Conservation (phyloP, 2,329 filamentous ascomycete species). For the Metarhizium anisopliae region DNA sequence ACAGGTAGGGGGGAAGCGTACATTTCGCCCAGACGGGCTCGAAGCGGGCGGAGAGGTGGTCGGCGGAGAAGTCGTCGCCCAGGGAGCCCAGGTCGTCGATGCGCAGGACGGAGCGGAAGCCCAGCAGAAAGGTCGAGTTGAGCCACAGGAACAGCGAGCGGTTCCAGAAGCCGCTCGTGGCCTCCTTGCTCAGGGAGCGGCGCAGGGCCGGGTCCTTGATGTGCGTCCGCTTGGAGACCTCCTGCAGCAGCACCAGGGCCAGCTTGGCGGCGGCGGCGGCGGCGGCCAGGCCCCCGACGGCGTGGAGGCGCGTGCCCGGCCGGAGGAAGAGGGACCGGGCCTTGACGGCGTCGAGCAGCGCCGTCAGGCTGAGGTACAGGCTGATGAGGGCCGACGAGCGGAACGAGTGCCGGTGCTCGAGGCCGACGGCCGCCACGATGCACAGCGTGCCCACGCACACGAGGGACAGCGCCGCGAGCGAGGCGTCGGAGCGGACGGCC, state of each 20-base stretch:
- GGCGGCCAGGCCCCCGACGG: slow-evolving; percentile 21
- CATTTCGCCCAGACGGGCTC: neutral
- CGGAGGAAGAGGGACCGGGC: slow-evolving; percentile 18
- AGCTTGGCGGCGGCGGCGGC: slow-evolving; percentile 21
- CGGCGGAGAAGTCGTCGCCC: slow-evolving; percentile 8
- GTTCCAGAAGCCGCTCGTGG: slow-evolving; percentile 17
- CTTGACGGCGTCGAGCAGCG: slow-evolving; percentile 30
- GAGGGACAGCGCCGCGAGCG: slow-evolving; percentile 17
- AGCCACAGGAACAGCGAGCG: slow-evolving; percentile 19
- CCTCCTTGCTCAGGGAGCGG: neutral
- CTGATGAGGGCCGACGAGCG: slow-evolving; percentile 32
- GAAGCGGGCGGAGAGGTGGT: neutral
- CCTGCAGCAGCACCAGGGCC: slow-evolving; percentile 25
- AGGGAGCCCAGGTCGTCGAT: slow-evolving; percentile 22
- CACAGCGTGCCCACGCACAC: slow-evolving; percentile 16
- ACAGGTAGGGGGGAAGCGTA: neutral
- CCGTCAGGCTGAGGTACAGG: slow-evolving; percentile 28
- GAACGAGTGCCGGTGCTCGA: slow-evolving; percentile 23
- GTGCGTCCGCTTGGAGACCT: slow-evolving; percentile 13
- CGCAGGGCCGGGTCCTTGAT: neutral
- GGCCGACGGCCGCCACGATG: slow-evolving; percentile 17
- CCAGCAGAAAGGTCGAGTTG: slow-evolving; percentile 17
- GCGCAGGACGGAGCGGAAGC: slow-evolving; percentile 21
- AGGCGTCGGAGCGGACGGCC: slow-evolving; percentile 11
- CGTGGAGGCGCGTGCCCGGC: neutral